Percentiles rank a stretch among this genome's conserved stretches.
Conservation (phyloP, 1,139 yeast genomes). For the Magnusiomyces clavatus region DNA sequence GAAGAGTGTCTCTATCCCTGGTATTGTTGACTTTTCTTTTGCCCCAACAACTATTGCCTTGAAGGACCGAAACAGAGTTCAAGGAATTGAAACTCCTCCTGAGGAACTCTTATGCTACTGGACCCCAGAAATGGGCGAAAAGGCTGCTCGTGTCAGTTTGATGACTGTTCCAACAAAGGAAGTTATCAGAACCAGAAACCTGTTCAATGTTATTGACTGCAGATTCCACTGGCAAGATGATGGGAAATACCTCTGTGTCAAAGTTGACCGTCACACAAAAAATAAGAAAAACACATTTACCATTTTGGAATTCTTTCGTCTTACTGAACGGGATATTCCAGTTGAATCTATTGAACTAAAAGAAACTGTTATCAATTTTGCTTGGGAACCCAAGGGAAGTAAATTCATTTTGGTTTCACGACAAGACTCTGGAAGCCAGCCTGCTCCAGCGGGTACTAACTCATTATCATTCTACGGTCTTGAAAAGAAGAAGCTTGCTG, state of each 20-base stretch:
- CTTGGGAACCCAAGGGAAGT: constrained; percentile 94
- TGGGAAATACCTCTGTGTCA: constrained; percentile 79
- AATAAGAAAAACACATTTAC: constrained; percentile 88
- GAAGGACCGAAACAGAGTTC: constrained; percentile 39
- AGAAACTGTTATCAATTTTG: constrained; percentile 80
- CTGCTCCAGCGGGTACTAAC: constrained; percentile 56
- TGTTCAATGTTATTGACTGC: constrained; percentile 92
- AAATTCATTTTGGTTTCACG: constrained; percentile 72
- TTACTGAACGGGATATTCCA: constrained; percentile 84
- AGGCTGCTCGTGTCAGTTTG: constrained; percentile 89
- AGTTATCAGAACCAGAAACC: constrained; percentile 81
- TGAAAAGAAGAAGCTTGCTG: constrained; percentile 40
- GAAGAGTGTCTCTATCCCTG: constrained; percentile 77
- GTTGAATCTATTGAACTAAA: constrained; percentile 91
- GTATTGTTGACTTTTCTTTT: constrained; percentile 88
- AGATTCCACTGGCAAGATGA: constrained; percentile 92
- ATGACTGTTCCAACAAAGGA: constrained; percentile 83
- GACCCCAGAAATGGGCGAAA: constrained; percentile 92
- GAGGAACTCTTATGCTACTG: constrained; percentile 80
- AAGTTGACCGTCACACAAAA: constrained; percentile 95
- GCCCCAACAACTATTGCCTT: constrained; percentile 82
- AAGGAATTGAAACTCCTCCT: constrained; percentile 30
- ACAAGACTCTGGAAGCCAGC: constrained; percentile 34
- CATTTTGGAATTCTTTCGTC: constrained; percentile 85
- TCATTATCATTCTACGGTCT: constrained; percentile 75